These are phyloP conservation scores for Coprinopsis sp. DNA, from an alignment of 768 basidiomycete species.

Conservation along the genomic window DNA sequence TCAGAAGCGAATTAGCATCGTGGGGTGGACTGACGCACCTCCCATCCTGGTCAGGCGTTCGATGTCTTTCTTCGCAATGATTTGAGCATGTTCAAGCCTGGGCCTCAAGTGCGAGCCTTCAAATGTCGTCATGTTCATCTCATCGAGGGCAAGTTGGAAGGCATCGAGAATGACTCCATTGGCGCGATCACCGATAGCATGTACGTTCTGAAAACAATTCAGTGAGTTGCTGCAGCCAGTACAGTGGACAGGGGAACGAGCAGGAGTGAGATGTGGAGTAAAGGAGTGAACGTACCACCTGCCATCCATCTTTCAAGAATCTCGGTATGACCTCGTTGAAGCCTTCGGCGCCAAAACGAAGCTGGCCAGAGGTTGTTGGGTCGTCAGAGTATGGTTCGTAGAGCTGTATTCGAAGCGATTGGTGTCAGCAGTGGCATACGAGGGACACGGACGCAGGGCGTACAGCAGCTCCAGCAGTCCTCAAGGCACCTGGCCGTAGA, in stretches of 20 bases:
- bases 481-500: constrained; percentile 62
- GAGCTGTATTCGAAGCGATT: neutral
- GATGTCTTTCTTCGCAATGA: constrained; percentile 69
- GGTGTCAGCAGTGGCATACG: neutral
- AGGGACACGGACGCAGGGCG: constrained; percentile 21
- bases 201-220: too few species aligned
- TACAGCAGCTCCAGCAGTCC: constrained; percentile 90
- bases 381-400: constrained; percentile 76
- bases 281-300: constrained; percentile 55
- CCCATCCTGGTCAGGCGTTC: constrained; percentile 66
- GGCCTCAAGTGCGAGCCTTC: constrained; percentile 55
- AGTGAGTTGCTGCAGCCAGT: too few species aligned
- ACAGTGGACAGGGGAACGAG: neutral
- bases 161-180: constrained; percentile 81
- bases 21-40: too few species aligned
- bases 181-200: constrained; percentile 86
- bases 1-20: neutral
- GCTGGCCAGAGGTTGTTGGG: constrained; percentile 62
- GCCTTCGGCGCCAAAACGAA: constrained; percentile 52
- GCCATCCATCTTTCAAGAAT: constrained; percentile 75
- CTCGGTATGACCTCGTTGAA: constrained; percentile 51
- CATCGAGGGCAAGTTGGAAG: constrained; percentile 59
- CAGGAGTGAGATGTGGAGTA: neutral
- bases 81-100: constrained; percentile 91
- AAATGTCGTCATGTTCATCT: constrained; percentile 17